Conservation (phyloP, 306 rosid genomes). For the Senna tora region DNA sequence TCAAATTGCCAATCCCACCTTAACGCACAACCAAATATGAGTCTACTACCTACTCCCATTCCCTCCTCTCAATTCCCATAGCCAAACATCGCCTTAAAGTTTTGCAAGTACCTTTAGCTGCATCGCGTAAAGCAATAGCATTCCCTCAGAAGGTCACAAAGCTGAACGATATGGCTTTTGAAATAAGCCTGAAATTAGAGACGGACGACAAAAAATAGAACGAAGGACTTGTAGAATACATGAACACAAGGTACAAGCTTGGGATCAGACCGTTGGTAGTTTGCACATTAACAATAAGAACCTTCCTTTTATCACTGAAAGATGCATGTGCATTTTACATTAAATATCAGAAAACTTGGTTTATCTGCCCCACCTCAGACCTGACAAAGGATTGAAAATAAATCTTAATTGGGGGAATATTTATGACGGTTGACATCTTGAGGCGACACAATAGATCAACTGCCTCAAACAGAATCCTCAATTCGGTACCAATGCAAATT, state of each 20-base stretch:
- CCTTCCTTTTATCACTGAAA: slow-evolving; percentile 3
- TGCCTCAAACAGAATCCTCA: slow-evolving; percentile 22
- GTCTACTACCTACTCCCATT: too few relatives aligned
- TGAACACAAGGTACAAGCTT: background rate
- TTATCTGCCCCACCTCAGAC: slow-evolving; percentile 24
- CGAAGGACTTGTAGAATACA: background rate
- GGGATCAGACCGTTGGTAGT: background rate
- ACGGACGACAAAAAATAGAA: background rate
- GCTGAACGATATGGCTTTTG: background rate
- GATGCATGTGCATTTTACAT: slow-evolving; percentile 13
- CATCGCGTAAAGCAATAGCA: too few relatives aligned
- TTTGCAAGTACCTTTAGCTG: too few relatives aligned
- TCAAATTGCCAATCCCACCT: too few relatives aligned
- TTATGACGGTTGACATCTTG: slow-evolving; percentile 13
- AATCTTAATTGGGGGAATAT: slow-evolving; percentile 14
- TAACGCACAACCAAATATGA: too few relatives aligned
- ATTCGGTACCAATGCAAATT: slow-evolving; percentile 24
- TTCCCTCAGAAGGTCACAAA: too few relatives aligned
- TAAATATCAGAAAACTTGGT: slow-evolving; percentile 14
- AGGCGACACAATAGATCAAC: slow-evolving; percentile 35
- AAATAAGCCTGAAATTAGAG: background rate
- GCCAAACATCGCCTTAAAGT: too few relatives aligned
- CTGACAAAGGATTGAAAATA: slow-evolving; percentile 15
- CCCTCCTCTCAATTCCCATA: too few relatives aligned
- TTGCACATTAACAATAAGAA: background rate